Conservation (phyloP, 768 basidiomycete genomes). For the Nidularia sp. region DNA sequence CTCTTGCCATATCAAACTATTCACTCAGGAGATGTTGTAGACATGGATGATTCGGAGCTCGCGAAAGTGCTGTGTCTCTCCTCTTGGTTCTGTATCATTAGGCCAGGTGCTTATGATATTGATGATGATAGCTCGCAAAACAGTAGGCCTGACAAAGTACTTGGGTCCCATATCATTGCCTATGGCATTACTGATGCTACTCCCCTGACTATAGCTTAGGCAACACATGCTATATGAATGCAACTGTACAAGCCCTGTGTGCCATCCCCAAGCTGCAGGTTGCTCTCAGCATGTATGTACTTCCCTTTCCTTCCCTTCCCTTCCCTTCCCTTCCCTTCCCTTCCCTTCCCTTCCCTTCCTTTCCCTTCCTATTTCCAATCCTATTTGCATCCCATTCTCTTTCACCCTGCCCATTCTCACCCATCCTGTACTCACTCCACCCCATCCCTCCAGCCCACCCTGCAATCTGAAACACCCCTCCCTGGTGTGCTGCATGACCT, state of each 20-base stretch:
- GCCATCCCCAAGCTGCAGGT: slow-evolving; percentile 85
- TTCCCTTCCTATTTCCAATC: neutral
- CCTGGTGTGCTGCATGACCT: slow-evolving; percentile 61
- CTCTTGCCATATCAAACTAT: slow-evolving; percentile 5
- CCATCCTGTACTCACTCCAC: neutral
- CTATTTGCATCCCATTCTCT: neutral
- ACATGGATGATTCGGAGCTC: slow-evolving; percentile 81
- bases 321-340: too few relatives aligned
- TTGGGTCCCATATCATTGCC: slow-evolving; percentile 6
- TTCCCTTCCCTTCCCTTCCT: too few relatives aligned
- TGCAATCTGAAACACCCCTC: slow-evolving; percentile 36
- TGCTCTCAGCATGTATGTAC: slow-evolving; percentile 56
- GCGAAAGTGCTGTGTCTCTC: slow-evolving; percentile 65
- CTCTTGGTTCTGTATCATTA: slow-evolving; percentile 28
- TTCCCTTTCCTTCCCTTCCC: too few relatives aligned
- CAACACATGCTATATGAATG: slow-evolving; percentile 98
- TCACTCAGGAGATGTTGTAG: slow-evolving; percentile 26
- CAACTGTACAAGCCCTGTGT: slow-evolving; percentile 90
- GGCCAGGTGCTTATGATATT: too few relatives aligned
- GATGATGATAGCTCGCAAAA: slow-evolving; percentile 27
- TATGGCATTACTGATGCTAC: neutral
- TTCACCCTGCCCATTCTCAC: neutral
- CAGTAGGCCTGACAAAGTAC: slow-evolving; percentile 79
- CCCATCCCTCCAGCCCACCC: slow-evolving; percentile 18
- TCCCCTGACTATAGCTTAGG: slow-evolving; percentile 48